Percentiles rank a stretch among this genome's conserved stretches.
Conservation (phyloP, 306 rosid genomes). For the Pyrus communis region DNA sequence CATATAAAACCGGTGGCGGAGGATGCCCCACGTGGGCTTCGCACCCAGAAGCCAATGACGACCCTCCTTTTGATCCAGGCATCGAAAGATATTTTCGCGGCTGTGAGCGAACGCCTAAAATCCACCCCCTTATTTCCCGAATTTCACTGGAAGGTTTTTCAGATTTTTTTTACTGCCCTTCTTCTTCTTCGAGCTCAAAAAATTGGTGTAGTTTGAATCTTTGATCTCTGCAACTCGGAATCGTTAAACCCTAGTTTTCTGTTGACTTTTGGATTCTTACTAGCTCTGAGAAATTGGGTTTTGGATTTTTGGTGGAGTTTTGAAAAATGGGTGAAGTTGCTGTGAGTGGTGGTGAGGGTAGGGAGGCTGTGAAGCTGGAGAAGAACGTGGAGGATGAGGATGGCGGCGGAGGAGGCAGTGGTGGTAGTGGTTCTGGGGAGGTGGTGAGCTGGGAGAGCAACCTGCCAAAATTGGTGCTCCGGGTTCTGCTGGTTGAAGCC, state of each 20-base stretch:
- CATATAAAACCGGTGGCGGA: conserved; percentile 20
- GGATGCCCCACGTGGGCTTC: conserved; percentile 25
- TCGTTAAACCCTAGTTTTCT: background rate
- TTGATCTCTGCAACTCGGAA: background rate
- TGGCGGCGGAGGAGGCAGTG: conserved; percentile 14
- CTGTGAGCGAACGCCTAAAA: background rate
- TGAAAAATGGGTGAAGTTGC: conserved; percentile 39
- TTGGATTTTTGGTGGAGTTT: conserved; percentile 9
- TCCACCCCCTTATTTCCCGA: background rate
- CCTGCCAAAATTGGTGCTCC: conserved; percentile 34
- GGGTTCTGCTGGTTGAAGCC: conserved; percentile 61
- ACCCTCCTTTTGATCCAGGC: conserved; percentile 30
- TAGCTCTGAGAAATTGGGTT: background rate
- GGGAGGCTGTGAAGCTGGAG: conserved; percentile 5
- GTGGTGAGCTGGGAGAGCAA: conserved; percentile 31
- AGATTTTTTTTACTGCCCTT: background rate
- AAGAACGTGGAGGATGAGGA: background rate
- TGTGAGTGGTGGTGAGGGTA: conserved; percentile 1
- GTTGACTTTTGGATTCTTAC: background rate
- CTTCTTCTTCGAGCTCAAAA: background rate
- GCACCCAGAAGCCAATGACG: conserved; percentile 19
- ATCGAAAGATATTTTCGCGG: conserved; percentile 14
- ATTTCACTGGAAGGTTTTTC: background rate
- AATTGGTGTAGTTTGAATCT: background rate
- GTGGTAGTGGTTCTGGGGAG: background rate